phyloP scores from a whole-genome alignment of 2,329 filamentous ascomycete genomes.

The Ophiocordyceps camponoti-saundersi region DNA sequence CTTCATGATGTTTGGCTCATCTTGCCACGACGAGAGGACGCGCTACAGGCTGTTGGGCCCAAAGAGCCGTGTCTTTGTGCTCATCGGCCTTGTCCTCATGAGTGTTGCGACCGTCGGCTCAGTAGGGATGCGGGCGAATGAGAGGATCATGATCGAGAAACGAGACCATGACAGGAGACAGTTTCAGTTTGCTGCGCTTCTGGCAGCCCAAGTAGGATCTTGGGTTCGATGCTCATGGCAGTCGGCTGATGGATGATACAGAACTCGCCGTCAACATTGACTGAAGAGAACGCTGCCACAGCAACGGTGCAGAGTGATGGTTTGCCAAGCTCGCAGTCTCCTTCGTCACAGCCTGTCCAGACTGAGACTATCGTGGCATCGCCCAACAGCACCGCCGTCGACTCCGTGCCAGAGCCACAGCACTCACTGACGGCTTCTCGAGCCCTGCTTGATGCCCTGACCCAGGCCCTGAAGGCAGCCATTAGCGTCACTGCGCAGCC shows the following conservation, averaged over 20 bases:
- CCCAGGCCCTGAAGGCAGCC: slow-evolving; percentile 4
- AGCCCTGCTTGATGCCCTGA: slow-evolving; percentile 4
- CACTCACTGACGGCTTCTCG: neutral
- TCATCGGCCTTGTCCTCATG: slow-evolving; percentile 3
- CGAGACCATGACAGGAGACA: slow-evolving; percentile 5
- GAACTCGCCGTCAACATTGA: neutral
- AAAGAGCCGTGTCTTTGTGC: neutral
- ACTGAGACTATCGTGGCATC: neutral
- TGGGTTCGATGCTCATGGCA: neutral
- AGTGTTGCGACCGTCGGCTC: slow-evolving; percentile 2
- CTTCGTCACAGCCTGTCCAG: neutral
- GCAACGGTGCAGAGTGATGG: neutral
- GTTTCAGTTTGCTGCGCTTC: slow-evolving; percentile 9
- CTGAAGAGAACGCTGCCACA: neutral
- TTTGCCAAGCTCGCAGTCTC: neutral
- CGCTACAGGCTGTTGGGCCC: neutral
- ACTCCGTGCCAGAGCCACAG: neutral
- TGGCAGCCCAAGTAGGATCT: slow-evolving; percentile 5
- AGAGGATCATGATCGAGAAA: neutral
- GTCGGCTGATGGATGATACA: neutral
- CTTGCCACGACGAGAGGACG: neutral
- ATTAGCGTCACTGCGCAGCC: neutral
- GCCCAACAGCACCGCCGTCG: neutral
- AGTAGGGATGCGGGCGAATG: slow-evolving; percentile 1
- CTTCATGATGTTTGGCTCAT: slow-evolving; percentile 1